Conservation (phyloP, 768 basidiomycete genomes). For the Tephrocybe sp. region DNA sequence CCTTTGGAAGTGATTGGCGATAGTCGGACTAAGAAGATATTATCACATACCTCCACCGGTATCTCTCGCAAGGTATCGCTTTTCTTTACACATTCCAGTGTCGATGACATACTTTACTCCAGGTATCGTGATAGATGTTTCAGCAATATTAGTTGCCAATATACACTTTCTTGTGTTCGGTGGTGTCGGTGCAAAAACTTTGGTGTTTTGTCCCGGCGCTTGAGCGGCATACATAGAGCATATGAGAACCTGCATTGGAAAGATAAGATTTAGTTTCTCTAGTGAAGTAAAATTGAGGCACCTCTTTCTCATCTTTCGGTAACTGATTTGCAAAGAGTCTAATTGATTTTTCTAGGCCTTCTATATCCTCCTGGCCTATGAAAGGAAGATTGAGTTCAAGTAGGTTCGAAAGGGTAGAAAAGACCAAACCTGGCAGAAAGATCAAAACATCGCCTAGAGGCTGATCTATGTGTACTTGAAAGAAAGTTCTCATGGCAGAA, state of each 20-base stretch:
- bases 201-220: constrained; percentile 70
- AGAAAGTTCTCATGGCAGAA: constrained; percentile 88
- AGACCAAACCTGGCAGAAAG: constrained; percentile 74
- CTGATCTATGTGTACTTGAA: constrained; percentile 84
- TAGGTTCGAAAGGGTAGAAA: background rate
- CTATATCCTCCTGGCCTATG: constrained; percentile 96
- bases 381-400: background rate
- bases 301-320: constrained; percentile 52
- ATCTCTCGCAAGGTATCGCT: constrained; percentile 70
- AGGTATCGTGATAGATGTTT: constrained; percentile 96
- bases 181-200: constrained; percentile 70
- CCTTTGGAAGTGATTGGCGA: constrained; percentile 39
- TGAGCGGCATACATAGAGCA: constrained; percentile 88
- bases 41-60: constrained; percentile 57
- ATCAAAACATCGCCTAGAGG: constrained; percentile 88
- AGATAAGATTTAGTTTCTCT: background rate
- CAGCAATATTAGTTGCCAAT: constrained; percentile 96
- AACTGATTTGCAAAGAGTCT: constrained; percentile 65
- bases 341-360: constrained; percentile 77
- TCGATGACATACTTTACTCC: constrained; percentile 96
- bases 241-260: constrained; percentile 54
- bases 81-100: constrained; percentile 95
- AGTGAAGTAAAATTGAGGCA: constrained; percentile 24
- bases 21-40: background rate
- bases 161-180: constrained; percentile 83